Evolutionary conservation across 768 basidiomycete genomes (phyloP), one percentile per base, ranked within the genome.

Genomic region (Mycena capillaripes): DNA sequence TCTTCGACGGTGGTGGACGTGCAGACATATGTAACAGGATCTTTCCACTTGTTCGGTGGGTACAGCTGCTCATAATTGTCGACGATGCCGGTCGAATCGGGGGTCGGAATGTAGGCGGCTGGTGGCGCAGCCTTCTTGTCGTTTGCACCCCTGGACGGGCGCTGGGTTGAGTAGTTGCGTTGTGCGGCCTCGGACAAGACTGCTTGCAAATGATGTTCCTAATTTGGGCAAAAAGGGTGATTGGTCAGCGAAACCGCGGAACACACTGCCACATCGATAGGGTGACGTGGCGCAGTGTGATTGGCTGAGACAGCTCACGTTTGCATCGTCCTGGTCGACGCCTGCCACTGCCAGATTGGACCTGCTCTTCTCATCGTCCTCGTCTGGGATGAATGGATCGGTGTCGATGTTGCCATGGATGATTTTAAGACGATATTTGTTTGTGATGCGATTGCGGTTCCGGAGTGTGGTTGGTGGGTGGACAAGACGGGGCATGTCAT

Each of bases 241-340:
- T 88, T 84, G 80, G 84, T 86, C 80, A 86, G 79, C 81, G 30
- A 77, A 79, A 79, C 88, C 88, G 84, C 84, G 87, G 87, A 78
- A 81, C 82, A 82, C 86, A 88, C 84, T 78, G 85, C 86, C 85
- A 86, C 84, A 77, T 77, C 80, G 68, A 74, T 59, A 46, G 55
- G 66, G 50, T 66, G 66, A 66, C 70, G 70, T 71, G 63, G 73
- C 66, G 55, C 8, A 8, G 2, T 21, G 34, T 58, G 50, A 66
- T 61, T 66, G 58, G 58, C 12, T 17, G 52, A 77, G 79, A 76
- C 76, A 76, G 21, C 95, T 91, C 86, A 97, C 95, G 83, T 96
- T 95, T 82, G 95, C 95, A 79, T 97, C 95, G 86, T 96, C 95
- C 79, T 93, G 93, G 81, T 97, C 95, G 78, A 97, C 95, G 77